A percentile compares a stretch with the other conserved stretches of the same genome.
phyloP scores from a whole-genome alignment of 352 stramenopile species.

The Phytophthora aleatoria region DNA sequence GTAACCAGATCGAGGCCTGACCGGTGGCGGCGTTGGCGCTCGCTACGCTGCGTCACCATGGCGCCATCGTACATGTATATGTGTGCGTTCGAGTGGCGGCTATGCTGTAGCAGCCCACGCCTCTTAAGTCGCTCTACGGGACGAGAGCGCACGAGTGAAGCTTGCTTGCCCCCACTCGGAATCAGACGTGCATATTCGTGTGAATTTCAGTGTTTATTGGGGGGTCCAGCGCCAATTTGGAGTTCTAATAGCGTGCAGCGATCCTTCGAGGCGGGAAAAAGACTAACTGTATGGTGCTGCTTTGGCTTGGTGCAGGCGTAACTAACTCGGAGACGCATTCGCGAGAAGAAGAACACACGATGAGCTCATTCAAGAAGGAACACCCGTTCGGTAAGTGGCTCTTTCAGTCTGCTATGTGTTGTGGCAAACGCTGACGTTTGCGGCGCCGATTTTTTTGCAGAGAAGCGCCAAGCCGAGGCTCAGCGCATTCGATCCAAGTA shows the following conservation, averaged over 20 bases:
- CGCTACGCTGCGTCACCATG: background rate
- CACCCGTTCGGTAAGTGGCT: slow-evolving; percentile 79
- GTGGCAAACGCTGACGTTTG: slow-evolving; percentile 17
- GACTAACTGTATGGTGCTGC: slow-evolving; percentile 28
- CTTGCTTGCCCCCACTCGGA: slow-evolving; percentile 5
- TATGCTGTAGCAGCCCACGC: background rate
- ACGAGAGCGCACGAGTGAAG: slow-evolving; percentile 5
- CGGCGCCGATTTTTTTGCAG: slow-evolving; percentile 45
- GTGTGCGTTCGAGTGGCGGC: slow-evolving; percentile 4
- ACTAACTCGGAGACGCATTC: slow-evolving; percentile 21
- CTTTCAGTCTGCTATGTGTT: background rate
- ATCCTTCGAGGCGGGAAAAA: slow-evolving; percentile 25
- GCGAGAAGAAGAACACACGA: slow-evolving; percentile 30
- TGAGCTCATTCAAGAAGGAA: slow-evolving; percentile 93
- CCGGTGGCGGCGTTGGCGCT: background rate
- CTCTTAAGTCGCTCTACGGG: slow-evolving; percentile 7
- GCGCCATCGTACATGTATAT: background rate
- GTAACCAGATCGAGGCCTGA: slow-evolving; percentile 21
- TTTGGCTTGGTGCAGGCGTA: slow-evolving; percentile 29
- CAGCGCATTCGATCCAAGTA: slow-evolving; percentile 99
- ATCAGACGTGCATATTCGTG: slow-evolving; percentile 1
- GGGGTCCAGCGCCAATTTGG: slow-evolving; percentile 11
- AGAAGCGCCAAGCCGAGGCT: slow-evolving; percentile 97
- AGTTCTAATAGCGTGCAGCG: slow-evolving; percentile 16
- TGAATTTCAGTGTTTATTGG: slow-evolving; percentile 13